A percentile compares a stretch with the other conserved stretches of the same genome.
These are phyloP conservation scores for Trifolium subterraneum DNA, from an alignment of 306 rosid genomes.

Conservation along the genomic window DNA sequence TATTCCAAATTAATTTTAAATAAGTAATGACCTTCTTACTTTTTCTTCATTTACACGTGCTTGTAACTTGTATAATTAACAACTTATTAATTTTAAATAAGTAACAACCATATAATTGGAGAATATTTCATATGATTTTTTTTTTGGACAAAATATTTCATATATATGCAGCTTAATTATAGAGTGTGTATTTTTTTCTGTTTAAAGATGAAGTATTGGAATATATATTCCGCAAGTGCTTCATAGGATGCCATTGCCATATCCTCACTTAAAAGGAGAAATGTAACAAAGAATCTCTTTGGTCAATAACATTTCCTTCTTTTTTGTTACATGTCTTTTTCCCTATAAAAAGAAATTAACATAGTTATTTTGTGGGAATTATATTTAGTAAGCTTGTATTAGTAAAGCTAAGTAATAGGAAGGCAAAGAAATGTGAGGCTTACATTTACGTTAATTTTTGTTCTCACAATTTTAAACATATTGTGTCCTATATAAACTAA, in stretches of 20 bases:
- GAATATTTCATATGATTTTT: constrained; percentile 11
- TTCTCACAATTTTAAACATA: no score
- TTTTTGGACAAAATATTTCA: no score
- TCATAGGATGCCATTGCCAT: constrained; percentile 48
- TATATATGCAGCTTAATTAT: not conserved
- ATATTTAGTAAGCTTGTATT: no score
- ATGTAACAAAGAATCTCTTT: constrained; percentile 47
- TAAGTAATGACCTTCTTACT: not conserved
- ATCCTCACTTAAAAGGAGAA: constrained; percentile 37
- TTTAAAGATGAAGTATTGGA: constrained; percentile 8
- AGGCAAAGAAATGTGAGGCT: no score
- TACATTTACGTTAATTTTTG: no score
- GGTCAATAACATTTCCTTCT: constrained; percentile 42
- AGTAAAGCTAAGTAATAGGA: no score
- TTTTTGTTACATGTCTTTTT: constrained; percentile 27
- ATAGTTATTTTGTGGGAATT: no score
- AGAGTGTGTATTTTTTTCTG: not conserved
- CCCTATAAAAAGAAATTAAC: no score
- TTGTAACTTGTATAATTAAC: no score
- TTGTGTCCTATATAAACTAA: no score
- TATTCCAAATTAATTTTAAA: constrained; percentile 38
- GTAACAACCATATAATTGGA: not conserved
- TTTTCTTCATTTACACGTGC: constrained; percentile 33
- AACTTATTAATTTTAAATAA: no score
- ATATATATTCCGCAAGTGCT: constrained; percentile 19